phyloP scores from a whole-genome alignment of 164 flowering plant species.

The Pachysandra terminalis region DNA sequence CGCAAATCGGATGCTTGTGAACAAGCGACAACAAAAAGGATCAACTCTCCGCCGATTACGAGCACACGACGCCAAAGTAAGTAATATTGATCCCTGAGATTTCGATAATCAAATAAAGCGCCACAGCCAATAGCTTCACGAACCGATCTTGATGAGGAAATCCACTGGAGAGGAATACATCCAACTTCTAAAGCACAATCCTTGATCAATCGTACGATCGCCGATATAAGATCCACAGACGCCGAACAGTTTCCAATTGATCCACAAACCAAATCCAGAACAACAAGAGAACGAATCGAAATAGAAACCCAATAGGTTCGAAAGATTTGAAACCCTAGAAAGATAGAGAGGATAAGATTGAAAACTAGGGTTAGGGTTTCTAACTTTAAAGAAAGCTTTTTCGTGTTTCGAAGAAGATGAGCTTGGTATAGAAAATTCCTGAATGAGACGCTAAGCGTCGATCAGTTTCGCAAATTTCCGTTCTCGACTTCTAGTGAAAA shows the following conservation, averaged over 20 bases:
- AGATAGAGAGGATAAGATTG: neutral
- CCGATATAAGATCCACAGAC: neutral
- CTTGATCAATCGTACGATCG: neutral
- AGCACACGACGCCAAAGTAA: neutral
- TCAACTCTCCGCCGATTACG: no score
- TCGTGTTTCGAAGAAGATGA: neutral
- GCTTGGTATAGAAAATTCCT: no score
- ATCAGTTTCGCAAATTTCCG: no score
- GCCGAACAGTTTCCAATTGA: neutral
- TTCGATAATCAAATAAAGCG: neutral
- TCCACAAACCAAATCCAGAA: neutral
- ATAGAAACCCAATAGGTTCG: no score
- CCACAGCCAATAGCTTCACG: neutral
- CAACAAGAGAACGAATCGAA: no score
- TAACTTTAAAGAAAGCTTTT: neutral
- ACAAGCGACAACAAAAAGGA: neutral
- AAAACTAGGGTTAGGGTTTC: conserved; percentile 14
- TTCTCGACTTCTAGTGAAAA: no score
- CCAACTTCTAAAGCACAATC: neutral
- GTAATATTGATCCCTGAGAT: neutral
- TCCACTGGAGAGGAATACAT: neutral
- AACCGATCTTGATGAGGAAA: neutral
- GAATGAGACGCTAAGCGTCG: neutral
- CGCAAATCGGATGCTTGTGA: neutral
- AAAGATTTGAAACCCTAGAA: neutral